phyloP scores from a whole-genome alignment of 2,329 filamentous ascomycete genomes.

The Sclerotinia nivalis region DNA sequence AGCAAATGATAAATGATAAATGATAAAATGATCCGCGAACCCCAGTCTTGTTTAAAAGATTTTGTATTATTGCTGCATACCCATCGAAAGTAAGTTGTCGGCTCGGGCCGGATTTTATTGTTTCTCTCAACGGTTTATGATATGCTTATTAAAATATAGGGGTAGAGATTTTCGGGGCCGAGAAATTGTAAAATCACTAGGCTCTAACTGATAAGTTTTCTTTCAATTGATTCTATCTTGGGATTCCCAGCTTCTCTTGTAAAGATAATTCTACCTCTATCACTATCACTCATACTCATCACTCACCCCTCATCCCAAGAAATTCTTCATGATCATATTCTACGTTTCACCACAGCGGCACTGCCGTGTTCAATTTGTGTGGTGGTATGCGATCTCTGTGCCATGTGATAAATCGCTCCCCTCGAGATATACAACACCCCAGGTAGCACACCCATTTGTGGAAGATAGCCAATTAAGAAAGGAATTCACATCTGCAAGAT shows the following conservation, averaged over 20 bases:
- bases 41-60: not conserved
- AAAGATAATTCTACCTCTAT: not conserved
- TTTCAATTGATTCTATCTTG: not conserved
- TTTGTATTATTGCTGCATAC: conserved; percentile 6
- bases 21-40: not conserved
- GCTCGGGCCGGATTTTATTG: conserved; percentile 15
- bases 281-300: not conserved
- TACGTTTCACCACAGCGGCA: conserved; percentile 24
- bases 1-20: not conserved
- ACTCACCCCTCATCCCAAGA: not conserved
- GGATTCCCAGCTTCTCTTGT: not conserved
- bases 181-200: not conserved
- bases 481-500: not conserved
- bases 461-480: not conserved
- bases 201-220: not conserved
- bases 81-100: conserved; percentile 3
- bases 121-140: conserved; percentile 15
- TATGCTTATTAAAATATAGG: not conserved
- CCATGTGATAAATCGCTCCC: conserved; percentile 25
- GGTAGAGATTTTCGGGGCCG: not conserved
- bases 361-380: conserved; percentile 21
- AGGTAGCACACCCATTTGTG: conserved; percentile 17
- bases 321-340: conserved; percentile 5
- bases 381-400: conserved; percentile 24
- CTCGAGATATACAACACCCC: conserved; percentile 20